A percentile compares a stretch with the other conserved stretches of the same genome.
Conservation (phyloP, 108 stramenopile genomes). For the Hondaea fermentalgiana region DNA sequence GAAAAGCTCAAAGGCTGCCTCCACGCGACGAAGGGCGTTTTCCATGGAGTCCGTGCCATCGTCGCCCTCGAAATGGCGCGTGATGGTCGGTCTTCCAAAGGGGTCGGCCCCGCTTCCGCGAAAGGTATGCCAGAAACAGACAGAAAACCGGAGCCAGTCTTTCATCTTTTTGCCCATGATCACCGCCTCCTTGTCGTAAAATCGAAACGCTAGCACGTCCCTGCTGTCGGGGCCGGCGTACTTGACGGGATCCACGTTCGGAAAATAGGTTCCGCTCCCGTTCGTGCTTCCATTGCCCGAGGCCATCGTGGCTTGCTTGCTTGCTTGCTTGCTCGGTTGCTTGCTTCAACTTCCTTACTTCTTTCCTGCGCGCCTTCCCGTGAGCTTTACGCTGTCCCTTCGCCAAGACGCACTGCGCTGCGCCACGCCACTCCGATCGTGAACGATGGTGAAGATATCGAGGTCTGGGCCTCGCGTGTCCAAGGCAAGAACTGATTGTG, state of each 20-base stretch:
- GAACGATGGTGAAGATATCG: too few species aligned
- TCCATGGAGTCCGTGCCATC: conserved; percentile 40
- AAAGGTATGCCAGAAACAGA: conserved; percentile 64
- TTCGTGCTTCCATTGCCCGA: too few species aligned
- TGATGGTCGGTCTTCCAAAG: conserved; percentile 50
- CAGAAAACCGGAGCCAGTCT: conserved; percentile 55
- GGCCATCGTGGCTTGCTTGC: too few species aligned
- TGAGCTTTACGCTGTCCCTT: too few species aligned
- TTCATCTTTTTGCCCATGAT: background rate
- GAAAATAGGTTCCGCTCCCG: background rate
- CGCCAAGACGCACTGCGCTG: too few species aligned
- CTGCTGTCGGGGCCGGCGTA: background rate
- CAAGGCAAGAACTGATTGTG: too few species aligned
- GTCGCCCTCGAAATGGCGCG: conserved; percentile 42
- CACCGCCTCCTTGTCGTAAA: background rate
- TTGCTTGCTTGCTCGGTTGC: too few species aligned
- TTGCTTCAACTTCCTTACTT: too few species aligned
- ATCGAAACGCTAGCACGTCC: background rate
- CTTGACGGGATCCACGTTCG: conserved; percentile 27
- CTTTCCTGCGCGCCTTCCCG: too few species aligned
- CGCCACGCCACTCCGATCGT: too few species aligned
- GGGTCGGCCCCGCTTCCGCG: conserved; percentile 52
- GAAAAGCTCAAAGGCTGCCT: conserved; percentile 60
- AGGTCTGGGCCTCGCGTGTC: too few species aligned
- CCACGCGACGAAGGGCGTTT: conserved; percentile 48